Percentiles rank a stretch among this genome's conserved stretches.
Conservation (phyloP, 2,329 filamentous ascomycete species). For the Exutisphaerella laricina region DNA sequence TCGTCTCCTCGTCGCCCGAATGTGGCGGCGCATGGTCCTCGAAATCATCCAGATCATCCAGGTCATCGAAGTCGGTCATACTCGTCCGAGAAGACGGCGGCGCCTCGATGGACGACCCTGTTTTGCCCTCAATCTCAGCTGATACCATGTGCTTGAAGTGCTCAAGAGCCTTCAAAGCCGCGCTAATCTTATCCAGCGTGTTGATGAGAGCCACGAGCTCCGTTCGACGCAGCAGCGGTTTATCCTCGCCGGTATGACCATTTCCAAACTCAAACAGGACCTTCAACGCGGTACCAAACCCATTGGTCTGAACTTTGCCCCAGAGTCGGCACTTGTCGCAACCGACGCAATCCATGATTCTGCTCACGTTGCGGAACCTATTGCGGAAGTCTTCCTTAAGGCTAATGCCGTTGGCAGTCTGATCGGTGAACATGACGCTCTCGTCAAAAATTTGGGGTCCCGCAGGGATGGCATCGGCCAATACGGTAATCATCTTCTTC, state of each 20-base stretch:
- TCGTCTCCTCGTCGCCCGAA: conserved; percentile 36
- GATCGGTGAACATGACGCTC: conserved; percentile 74
- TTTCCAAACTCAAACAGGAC: conserved; percentile 91
- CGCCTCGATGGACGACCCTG: conserved; percentile 11
- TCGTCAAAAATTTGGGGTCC: conserved; percentile 83
- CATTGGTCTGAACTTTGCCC: conserved; percentile 94
- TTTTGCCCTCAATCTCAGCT: conserved; percentile 23
- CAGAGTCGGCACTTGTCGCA: conserved; percentile 98
- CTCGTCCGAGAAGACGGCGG: conserved; percentile 13
- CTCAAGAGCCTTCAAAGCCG: conserved; percentile 68
- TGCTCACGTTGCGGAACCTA: conserved; percentile 92
- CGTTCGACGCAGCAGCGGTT: conserved; percentile 73
- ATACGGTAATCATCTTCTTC: conserved; percentile 70
- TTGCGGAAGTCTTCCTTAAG: conserved; percentile 97
- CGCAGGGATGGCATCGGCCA: conserved; percentile 65
- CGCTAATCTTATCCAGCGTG: conserved; percentile 80
- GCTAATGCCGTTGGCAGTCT: conserved; percentile 54
- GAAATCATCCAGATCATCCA: conserved; percentile 27
- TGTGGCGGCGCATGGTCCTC: conserved; percentile 14
- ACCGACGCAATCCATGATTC: conserved; percentile 97
- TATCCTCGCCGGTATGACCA: conserved; percentile 49
- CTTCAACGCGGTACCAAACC: conserved; percentile 91
- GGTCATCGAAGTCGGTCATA: conserved; percentile 20
- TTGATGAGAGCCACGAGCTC: conserved; percentile 94
- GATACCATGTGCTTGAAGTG: conserved; percentile 58